Conservation (phyloP, 2,329 filamentous ascomycete species). For the Parasarocladium wereldwijsianum region DNA sequence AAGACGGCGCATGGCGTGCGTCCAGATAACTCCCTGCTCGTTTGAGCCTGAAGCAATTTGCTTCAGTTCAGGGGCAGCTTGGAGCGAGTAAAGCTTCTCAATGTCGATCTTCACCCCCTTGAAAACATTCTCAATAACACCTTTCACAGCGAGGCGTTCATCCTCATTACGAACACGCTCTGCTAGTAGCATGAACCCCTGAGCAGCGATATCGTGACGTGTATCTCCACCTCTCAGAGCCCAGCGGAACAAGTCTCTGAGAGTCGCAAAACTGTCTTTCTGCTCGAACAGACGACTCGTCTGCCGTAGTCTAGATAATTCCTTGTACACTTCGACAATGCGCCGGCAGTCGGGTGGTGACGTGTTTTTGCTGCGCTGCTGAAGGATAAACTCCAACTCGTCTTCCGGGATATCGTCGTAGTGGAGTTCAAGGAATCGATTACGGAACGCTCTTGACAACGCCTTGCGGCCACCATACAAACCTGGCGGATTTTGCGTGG, state of each 20-base stretch:
- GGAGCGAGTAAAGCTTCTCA: conserved; percentile 53
- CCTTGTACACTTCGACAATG: conserved; percentile 88
- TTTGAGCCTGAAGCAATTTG: conserved; percentile 31
- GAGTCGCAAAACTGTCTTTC: conserved; percentile 90
- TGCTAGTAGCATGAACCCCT: conserved; percentile 92
- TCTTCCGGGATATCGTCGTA: conserved; percentile 96
- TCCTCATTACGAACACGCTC: conserved; percentile 88
- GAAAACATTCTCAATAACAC: conserved; percentile 80
- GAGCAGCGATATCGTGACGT: conserved; percentile 73
- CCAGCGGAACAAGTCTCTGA: conserved; percentile 94
- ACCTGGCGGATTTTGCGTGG: conserved; percentile 92
- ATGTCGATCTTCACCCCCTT: conserved; percentile 72
- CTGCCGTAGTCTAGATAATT: conserved; percentile 79
- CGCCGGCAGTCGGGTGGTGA: conserved; percentile 81
- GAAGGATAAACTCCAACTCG: conserved; percentile 82
- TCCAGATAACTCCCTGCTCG: conserved; percentile 72
- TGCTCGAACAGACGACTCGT: conserved; percentile 88
- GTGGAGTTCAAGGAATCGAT: conserved; percentile 90
- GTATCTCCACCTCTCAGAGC: conserved; percentile 73
- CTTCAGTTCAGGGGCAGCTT: conserved; percentile 39
- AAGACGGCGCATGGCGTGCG: conserved; percentile 78
- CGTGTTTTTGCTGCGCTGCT: conserved; percentile 71
- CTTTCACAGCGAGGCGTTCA: conserved; percentile 72
- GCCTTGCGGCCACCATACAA: conserved; percentile 91
- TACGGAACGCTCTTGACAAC: conserved; percentile 86